Percentiles rank a stretch among this genome's conserved stretches.
These are phyloP conservation scores for Fusarium citri DNA, from an alignment of 2,329 filamentous ascomycete species.

Conservation along the genomic window DNA sequence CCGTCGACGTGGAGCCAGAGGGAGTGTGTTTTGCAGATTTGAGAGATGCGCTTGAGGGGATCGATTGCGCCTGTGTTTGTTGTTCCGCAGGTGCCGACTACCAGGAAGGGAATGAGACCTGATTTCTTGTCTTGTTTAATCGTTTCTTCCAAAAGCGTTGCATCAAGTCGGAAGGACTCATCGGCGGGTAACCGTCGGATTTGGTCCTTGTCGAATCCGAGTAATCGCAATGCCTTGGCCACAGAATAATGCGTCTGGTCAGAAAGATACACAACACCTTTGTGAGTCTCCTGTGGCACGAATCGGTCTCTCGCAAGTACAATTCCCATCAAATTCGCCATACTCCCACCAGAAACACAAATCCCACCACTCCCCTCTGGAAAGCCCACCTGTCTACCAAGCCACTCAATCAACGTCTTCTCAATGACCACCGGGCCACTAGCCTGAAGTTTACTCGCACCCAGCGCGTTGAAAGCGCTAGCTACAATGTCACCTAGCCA, in stretches of 20 bases:
- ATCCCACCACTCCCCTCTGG: constrained; percentile 27
- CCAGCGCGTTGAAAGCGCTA: constrained; percentile 37
- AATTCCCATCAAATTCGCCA: constrained; percentile 44
- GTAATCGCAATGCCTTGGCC: constrained; percentile 11
- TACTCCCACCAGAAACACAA: constrained; percentile 44
- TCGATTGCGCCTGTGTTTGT: constrained; percentile 30
- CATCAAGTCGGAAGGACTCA: not conserved
- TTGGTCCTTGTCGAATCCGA: constrained; percentile 12
- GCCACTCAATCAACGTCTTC: constrained; percentile 43
- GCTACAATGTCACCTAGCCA: constrained; percentile 41
- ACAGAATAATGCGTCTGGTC: constrained; percentile 28
- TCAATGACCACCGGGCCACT: constrained; percentile 41
- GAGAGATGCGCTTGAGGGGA: not conserved
- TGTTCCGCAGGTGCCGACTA: constrained; percentile 32
- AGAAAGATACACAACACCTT: constrained; percentile 7
- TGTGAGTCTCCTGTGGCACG: constrained; percentile 13
- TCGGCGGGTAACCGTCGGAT: not conserved
- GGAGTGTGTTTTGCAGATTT: constrained; percentile 16
- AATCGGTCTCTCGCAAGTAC: constrained; percentile 35
- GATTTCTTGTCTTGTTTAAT: constrained; percentile 7
- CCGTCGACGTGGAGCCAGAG: constrained; percentile 45
- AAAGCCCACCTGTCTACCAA: constrained; percentile 31
- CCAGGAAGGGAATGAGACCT: constrained; percentile 13
- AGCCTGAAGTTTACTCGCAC: constrained; percentile 38
- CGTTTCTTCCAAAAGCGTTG: accelerated